Conservation (phyloP, 2,329 filamentous ascomycete genomes). For the Curvularia sp. region DNA sequence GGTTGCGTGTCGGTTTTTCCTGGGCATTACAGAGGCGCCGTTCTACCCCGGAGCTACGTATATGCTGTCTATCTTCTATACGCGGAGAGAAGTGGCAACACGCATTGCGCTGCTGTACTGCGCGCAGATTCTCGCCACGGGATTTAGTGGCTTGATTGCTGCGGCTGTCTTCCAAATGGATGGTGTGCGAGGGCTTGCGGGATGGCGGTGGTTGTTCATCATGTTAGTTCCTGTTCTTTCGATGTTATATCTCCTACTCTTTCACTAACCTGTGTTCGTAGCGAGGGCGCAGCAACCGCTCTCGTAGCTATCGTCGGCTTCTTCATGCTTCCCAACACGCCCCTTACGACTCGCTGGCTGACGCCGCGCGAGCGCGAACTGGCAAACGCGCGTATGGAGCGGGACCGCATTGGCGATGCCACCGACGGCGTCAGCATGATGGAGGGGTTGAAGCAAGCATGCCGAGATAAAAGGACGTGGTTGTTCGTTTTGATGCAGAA, state of each 20-base stretch:
- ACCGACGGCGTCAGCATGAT: constrained; percentile 33
- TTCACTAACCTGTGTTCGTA: background rate
- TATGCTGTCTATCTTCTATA: constrained; percentile 71
- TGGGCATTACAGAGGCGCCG: constrained; percentile 39
- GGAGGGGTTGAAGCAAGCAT: constrained; percentile 41
- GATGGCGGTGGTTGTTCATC: constrained; percentile 51
- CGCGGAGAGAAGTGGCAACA: constrained; percentile 57
- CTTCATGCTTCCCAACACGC: constrained; percentile 40
- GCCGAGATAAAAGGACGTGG: constrained; percentile 39
- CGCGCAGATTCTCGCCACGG: constrained; percentile 52
- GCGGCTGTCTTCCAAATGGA: constrained; percentile 50
- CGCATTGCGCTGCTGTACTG: constrained; percentile 51
- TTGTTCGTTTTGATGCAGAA: constrained; percentile 46
- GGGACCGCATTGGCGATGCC: constrained; percentile 59
- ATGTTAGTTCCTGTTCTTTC: constrained; percentile 41
- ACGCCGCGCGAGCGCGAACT: constrained; percentile 55
- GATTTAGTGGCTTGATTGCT: constrained; percentile 56
- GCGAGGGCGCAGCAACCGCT: constrained; percentile 37
- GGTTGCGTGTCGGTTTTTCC: constrained; percentile 41
- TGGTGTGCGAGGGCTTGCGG: constrained; percentile 38
- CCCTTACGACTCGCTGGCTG: constrained; percentile 56
- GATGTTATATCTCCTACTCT: no score
- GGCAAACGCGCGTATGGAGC: constrained; percentile 48
- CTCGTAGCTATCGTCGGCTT: constrained; percentile 41
- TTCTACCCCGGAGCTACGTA: constrained; percentile 69